Evolutionary conservation across 306 rosid genomes (phyloP).

Genomic region (Quercus mongolica): DNA sequence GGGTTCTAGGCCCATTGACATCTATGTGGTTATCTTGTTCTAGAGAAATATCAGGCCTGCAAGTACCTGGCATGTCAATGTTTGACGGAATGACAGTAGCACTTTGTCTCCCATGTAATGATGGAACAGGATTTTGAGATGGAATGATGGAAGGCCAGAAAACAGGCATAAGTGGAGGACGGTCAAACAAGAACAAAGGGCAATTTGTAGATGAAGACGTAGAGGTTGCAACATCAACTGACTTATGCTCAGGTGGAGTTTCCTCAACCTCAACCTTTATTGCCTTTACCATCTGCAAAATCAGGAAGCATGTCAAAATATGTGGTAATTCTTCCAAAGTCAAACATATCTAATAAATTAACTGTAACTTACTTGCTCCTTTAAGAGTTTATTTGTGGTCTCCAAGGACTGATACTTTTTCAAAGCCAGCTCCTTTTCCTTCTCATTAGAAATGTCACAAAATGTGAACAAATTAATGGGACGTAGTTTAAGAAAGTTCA

Average conservation of each 20-base stretch:
- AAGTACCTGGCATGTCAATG: slow-evolving; percentile 41
- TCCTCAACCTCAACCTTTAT: slow-evolving; percentile 44
- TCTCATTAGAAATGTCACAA: slow-evolving; percentile 35
- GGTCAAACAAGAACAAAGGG: slow-evolving; percentile 60
- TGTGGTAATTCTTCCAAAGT: background rate
- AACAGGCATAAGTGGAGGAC: slow-evolving; percentile 50
- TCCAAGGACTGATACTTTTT: slow-evolving; percentile 73
- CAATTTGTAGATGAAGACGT: slow-evolving; percentile 39
- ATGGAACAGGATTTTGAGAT: slow-evolving; percentile 47
- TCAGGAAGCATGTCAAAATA: slow-evolving; percentile 21
- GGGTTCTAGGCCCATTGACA: slow-evolving; percentile 40
- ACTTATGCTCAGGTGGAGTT: slow-evolving; percentile 31
- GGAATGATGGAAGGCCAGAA: slow-evolving; percentile 72
- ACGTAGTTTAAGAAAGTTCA: slow-evolving; percentile 11
- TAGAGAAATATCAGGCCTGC: slow-evolving; percentile 34
- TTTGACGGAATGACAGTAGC: slow-evolving; percentile 43
- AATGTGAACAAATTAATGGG: slow-evolving; percentile 14
- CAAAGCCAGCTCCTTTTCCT: slow-evolving; percentile 83
- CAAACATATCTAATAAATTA: slow-evolving; percentile 12
- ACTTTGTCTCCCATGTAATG: slow-evolving; percentile 41
- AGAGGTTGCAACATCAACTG: slow-evolving; percentile 38
- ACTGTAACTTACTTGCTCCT: slow-evolving; percentile 60
- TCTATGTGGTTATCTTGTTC: slow-evolving; percentile 39
- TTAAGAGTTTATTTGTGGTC: slow-evolving; percentile 67
- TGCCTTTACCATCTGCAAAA: slow-evolving; percentile 59